These are phyloP conservation scores for Aspergillus luchuensis DNA, from an alignment of 2,329 filamentous ascomycete species.

Conservation along the genomic window DNA sequence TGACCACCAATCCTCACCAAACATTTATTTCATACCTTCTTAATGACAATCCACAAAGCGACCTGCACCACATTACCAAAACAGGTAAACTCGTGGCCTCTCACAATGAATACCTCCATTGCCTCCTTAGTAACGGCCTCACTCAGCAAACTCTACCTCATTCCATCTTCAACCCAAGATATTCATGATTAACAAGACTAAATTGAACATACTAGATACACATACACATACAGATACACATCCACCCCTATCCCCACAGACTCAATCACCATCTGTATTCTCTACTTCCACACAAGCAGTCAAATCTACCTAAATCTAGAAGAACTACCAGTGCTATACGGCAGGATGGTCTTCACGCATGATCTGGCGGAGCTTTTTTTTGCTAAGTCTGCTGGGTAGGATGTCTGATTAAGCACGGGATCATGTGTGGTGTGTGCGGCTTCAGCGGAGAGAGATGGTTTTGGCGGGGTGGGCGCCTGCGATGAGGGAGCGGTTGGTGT, in stretches of 20 bases:
- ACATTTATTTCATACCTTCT: too few relatives aligned
- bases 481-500: not conserved
- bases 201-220: too few relatives aligned
- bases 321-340: conserved; percentile 7
- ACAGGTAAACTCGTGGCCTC: not conserved
- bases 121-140: too few relatives aligned
- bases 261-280: not conserved
- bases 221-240: too few relatives aligned
- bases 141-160: too few relatives aligned
- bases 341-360: not conserved
- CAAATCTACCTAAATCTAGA: conserved; percentile 8
- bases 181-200: too few relatives aligned
- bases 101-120: not conserved
- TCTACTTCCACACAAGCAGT: conserved; percentile 3
- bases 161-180: too few relatives aligned
- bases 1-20: too few relatives aligned
- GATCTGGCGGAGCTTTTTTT: not conserved
- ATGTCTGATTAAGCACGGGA: conserved; percentile 9
- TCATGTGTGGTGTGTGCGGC: not conserved
- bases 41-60: too few relatives aligned
- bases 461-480: not conserved
- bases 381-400: conserved; percentile 5
- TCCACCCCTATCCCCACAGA: not conserved
- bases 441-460: not conserved
- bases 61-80: not conserved